Conservation (phyloP, 768 basidiomycete genomes). For the Collybia nuda region DNA sequence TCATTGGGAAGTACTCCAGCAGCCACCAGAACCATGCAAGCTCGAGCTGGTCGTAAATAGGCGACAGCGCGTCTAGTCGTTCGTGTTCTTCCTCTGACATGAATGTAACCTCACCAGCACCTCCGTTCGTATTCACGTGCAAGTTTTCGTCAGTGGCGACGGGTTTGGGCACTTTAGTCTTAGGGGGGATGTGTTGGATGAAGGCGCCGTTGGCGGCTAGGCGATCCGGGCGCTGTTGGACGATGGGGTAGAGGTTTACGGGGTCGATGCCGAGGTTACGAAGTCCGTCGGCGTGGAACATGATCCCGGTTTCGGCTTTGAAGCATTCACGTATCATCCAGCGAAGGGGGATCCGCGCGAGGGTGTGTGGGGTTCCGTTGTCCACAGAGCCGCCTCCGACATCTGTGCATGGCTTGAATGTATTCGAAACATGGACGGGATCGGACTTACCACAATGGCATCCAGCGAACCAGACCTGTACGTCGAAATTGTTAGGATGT, state of each 20-base stretch:
- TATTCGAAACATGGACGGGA: neutral
- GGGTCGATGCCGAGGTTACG: slow-evolving; percentile 50
- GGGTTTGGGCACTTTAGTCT: slow-evolving; percentile 20
- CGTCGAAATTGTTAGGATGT: neutral
- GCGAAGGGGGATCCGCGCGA: slow-evolving; percentile 54
- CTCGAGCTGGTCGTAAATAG: slow-evolving; percentile 59
- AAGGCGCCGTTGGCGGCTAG: slow-evolving; percentile 20
- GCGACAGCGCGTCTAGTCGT: slow-evolving; percentile 53
- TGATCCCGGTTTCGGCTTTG: slow-evolving; percentile 56
- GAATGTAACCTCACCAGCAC: slow-evolving; percentile 2
- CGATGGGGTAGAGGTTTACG: slow-evolving; percentile 40
- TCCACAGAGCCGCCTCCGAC: slow-evolving; percentile 31
- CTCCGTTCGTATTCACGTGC: neutral
- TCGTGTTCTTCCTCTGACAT: slow-evolving; percentile 64
- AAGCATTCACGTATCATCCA: slow-evolving; percentile 80
- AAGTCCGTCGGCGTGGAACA: slow-evolving; percentile 52
- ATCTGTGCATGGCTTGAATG: slow-evolving; percentile 13
- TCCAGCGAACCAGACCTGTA: slow-evolving; percentile 48
- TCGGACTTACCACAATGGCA: slow-evolving; percentile 28
- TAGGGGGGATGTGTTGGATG: slow-evolving; percentile 23
- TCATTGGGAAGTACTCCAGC: slow-evolving; percentile 55
- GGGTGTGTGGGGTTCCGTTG: slow-evolving; percentile 44
- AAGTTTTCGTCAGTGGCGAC: too few relatives aligned
- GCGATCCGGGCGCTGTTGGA: slow-evolving; percentile 35
- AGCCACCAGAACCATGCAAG: slow-evolving; percentile 60